Evolutionary conservation across 1,139 yeast species (phyloP).

Genomic region (Kluyveromyces sp.): DNA sequence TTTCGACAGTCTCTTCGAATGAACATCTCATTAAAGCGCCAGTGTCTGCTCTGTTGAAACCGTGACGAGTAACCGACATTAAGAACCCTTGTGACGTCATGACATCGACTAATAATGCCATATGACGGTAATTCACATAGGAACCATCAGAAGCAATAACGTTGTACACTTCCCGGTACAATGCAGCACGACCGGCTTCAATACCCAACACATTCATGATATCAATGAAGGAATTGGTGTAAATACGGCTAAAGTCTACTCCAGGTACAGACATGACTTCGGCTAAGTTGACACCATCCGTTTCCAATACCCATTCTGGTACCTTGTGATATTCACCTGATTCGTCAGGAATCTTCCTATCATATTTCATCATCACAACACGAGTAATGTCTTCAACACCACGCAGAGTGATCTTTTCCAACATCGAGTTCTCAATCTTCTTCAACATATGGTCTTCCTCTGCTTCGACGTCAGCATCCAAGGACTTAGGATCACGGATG

Average conservation of each 20-base stretch:
- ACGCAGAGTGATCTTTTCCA: slow-evolving; percentile 87
- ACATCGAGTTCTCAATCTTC: slow-evolving; percentile 93
- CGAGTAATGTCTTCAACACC: slow-evolving; percentile 95
- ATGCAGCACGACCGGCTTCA: slow-evolving; percentile 94
- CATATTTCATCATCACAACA: slow-evolving; percentile 80
- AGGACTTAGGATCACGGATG: slow-evolving; percentile 88
- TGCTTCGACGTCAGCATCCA: slow-evolving; percentile 90
- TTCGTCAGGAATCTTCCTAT: slow-evolving; percentile 67
- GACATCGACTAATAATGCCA: slow-evolving; percentile 94
- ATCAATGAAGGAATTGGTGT: slow-evolving; percentile 95
- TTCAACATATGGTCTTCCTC: slow-evolving; percentile 97
- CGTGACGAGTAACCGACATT: slow-evolving; percentile 99
- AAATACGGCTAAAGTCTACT: slow-evolving; percentile 82
- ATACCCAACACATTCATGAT: slow-evolving; percentile 93
- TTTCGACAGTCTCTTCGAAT: slow-evolving; percentile 98
- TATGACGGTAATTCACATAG: slow-evolving; percentile 95
- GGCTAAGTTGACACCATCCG: slow-evolving; percentile 94
- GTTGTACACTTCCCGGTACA: slow-evolving; percentile 87
- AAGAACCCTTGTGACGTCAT: slow-evolving; percentile 98
- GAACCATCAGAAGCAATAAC: slow-evolving; percentile 99
- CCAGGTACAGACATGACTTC: slow-evolving; percentile 95
- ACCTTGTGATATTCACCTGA: slow-evolving; percentile 83
- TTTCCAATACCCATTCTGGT: slow-evolving; percentile 97
- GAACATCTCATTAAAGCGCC: slow-evolving; percentile 99
- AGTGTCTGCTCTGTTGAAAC: slow-evolving; percentile 96